Percentiles rank a stretch among this genome's conserved stretches.
Evolutionary conservation across 2,329 filamentous ascomycete genomes (phyloP).

Genomic region (Metarhizium anisopliae): DNA sequence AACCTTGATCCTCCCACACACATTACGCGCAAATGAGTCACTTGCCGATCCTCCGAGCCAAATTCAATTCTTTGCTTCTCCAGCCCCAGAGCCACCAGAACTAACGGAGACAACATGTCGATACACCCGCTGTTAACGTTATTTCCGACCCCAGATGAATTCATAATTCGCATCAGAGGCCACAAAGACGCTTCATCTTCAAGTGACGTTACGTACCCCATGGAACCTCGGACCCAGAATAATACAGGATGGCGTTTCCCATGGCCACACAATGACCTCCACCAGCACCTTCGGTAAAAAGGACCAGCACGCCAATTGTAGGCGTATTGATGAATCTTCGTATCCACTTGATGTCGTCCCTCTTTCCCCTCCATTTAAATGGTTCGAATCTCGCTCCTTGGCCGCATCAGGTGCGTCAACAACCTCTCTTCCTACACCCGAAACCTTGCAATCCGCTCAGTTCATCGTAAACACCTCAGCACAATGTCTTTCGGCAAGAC

Average conservation of each 20-base stretch:
- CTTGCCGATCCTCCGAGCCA: too few relatives aligned
- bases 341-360: slow-evolving; percentile 4
- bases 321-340: slow-evolving; percentile 1
- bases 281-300: background rate
- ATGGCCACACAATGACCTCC: background rate
- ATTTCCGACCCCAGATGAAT: background rate
- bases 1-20: too few relatives aligned
- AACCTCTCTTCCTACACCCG: background rate
- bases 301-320: background rate
- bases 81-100: too few relatives aligned
- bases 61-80: too few relatives aligned
- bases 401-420: background rate
- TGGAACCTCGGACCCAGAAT: background rate
- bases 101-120: too few relatives aligned
- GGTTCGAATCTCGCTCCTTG: background rate
- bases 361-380: background rate
- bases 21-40: too few relatives aligned
- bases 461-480: slow-evolving; percentile 3
- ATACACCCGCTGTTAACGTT: background rate
- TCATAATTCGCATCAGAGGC: background rate
- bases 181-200: background rate
- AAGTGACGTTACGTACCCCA: background rate
- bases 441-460: background rate
- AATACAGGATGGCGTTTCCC: background rate
- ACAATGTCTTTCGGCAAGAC: slow-evolving; percentile 47